Evolutionary conservation across 106 monocot species (phyloP).

Genomic region (Vanilla planifolia): DNA sequence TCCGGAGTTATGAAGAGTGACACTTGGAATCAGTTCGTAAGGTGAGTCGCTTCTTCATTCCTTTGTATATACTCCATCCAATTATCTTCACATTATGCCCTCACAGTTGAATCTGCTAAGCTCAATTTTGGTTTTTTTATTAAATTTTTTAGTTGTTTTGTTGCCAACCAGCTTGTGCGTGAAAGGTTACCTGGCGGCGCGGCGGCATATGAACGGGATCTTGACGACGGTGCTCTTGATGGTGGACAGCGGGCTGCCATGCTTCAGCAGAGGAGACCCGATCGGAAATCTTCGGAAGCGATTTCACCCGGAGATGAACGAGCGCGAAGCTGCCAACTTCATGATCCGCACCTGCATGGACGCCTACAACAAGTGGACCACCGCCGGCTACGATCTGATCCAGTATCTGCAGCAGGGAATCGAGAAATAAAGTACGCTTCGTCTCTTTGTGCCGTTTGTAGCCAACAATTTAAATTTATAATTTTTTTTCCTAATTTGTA

Average conservation of each 20-base stretch:
- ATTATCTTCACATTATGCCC: neutral
- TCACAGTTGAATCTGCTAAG: neutral
- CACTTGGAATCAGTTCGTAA: conserved; percentile 91
- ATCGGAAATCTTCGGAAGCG: conserved; percentile 87
- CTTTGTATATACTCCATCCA: neutral
- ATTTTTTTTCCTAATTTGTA: neutral
- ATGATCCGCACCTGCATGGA: conserved; percentile 87
- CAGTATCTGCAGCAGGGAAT: conserved; percentile 98
- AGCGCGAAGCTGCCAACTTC: conserved; percentile 94
- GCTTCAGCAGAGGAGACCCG: conserved; percentile 95
- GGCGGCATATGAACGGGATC: conserved; percentile 87
- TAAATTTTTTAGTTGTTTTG: conserved; percentile 1
- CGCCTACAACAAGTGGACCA: conserved; percentile 99
- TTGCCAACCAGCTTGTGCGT: conserved; percentile 69
- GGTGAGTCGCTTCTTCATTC: conserved; percentile 22
- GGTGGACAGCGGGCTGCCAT: conserved; percentile 93
- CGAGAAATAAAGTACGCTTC: conserved; percentile 50
- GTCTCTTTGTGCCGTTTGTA: too few species aligned
- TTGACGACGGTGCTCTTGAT: conserved; percentile 79
- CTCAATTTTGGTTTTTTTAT: neutral
- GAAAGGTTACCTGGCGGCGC: conserved; percentile 90
- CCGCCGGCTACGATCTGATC: conserved; percentile 96
- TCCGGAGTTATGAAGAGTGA: conserved; percentile 99
- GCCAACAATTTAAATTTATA: too few species aligned
- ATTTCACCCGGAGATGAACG: conserved; percentile 96